Base-by-base conservation (phyloP, 1,139 yeast genomes). In the Pichia sp. region DNA sequence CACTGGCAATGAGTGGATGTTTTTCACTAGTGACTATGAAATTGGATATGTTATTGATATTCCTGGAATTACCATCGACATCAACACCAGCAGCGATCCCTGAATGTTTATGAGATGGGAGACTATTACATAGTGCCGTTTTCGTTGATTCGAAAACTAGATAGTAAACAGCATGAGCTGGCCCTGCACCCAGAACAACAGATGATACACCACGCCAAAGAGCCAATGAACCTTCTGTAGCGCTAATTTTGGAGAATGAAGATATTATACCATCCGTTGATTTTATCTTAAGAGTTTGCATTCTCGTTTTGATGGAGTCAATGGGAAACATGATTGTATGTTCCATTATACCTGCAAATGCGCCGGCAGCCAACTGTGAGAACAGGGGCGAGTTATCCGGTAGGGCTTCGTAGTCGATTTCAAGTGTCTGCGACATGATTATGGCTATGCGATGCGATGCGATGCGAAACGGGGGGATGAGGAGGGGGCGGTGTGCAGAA, bases 311-410 rank as follows among this genome's bases (percentile, higher is more conserved):
- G 51, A 91, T 73, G 16, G 95, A 94, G 59, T 91, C 98, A 34
- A 91, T 76, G 3, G 98, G 98, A 56, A 80, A 91, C 96, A 91
- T 86, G 28, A 91, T 87, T 3, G 96, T 81, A 59, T 91, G 98
- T 59, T 91, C 98, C 94, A 88, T 87, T 44, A 91, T 85, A 21
- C 98, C 98, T 14, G 98, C 98, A 64, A 86, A 84, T 0, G 97
- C 97, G 13, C 98, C 98, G 3, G 98, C 98, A 13, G 69, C 57
- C 46, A 91, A 68, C 56, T 88, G 94, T 9, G 94, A 87, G 6
- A 76, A 59, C 39, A 91, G 63, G 1, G 96, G 80, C 12, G 96
- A 88, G 52, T 79, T 78, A 29, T 81, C 85, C 1, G 98, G 98
- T 31, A 91, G 70, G 2, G 96, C 80, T 59, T 91, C 98, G 58